Evolutionary conservation across 2,329 filamentous ascomycete species (phyloP), one percentile per base, ranked within the genome.

Genomic region (Rutstroemia sp.): DNA sequence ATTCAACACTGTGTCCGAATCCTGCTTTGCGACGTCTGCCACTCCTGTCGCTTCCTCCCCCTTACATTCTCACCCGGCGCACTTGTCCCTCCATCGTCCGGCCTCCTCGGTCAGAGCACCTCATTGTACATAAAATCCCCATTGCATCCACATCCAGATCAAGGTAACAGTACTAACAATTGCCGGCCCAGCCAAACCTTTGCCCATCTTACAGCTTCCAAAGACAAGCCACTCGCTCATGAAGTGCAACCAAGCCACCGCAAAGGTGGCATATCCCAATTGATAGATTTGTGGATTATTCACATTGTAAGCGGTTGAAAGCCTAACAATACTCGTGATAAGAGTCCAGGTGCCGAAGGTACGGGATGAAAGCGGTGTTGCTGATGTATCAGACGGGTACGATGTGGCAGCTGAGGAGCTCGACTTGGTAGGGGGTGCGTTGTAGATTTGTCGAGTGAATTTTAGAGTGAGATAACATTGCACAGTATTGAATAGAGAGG

Each of bases 401-500:
- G 61, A 89, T 84, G 86, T 30, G 96, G 82, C 5, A 87, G 83
- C 5, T 88, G 92, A 56, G 89, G 81, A 72, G 71, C 78, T 58
- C 70, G 70, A 62, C 74, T 64, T 51, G 72, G 71, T 1, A 84
- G 84, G 64, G 86, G 5, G 44, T n/a, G 6, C 21, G 30, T 52
- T 83, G 77, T 97, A 99, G 68, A 97, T 82, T 70, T 89, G 87
- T n/a, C 86, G 83, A 7, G 91, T 91, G 74, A 89, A 95, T 71
- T 84, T 78, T 3, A 92, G 79, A 17, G 90, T 95, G 38, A 76
- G 67, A 73, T 95, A 95, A 69, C 88, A 84, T 76, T 96, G 92
- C 48, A 95, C 70, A 38, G 84, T 87, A 77, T 99, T 99, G 67
- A 83, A 86, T 58, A 94, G 78, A 30, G 92, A 90, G 57, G 95